Evolutionary conservation across 805 yeast genomes (phyloP).

Genomic region (Lachancea mirantina): DNA sequence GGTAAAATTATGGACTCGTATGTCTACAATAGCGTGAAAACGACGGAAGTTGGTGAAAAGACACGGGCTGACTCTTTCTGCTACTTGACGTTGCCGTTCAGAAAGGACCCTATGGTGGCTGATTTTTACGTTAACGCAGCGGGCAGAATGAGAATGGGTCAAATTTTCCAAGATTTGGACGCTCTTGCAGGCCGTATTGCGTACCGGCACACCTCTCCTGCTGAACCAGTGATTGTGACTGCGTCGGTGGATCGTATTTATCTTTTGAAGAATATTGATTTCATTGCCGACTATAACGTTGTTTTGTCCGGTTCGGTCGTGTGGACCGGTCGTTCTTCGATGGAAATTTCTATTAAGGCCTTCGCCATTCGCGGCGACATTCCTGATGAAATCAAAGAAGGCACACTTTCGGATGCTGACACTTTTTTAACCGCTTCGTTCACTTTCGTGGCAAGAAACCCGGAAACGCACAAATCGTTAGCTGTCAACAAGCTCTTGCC

Average conservation of each 20-base stretch:
- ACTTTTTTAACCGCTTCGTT: constrained; percentile 83
- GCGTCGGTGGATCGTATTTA: constrained; percentile 91
- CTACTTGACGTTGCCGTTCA: constrained; percentile 68
- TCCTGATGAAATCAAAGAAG: constrained; percentile 49
- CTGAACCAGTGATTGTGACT: constrained; percentile 91
- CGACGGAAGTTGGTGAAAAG: constrained; percentile 62
- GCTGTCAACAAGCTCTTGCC: constrained; percentile 80
- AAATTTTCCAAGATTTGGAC: constrained; percentile 87
- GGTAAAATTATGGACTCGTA: constrained; percentile 68
- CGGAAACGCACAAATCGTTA: constrained; percentile 82
- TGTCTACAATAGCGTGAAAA: constrained; percentile 64
- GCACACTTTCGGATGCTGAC: constrained; percentile 49
- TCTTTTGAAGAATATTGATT: constrained; percentile 78
- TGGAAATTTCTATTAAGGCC: constrained; percentile 91
- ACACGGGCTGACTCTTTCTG: constrained; percentile 74
- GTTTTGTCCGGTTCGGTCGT: constrained; percentile 85
- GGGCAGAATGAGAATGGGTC: constrained; percentile 90
- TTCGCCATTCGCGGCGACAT: constrained; percentile 57
- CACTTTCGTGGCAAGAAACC: constrained; percentile 94
- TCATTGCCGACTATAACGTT: constrained; percentile 65
- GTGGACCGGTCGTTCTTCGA: constrained; percentile 91
- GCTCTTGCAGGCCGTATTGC: constrained; percentile 93
- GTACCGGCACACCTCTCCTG: constrained; percentile 88
- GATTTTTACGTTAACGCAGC: constrained; percentile 85
- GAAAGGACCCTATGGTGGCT: constrained; percentile 71